These are phyloP conservation scores for Globisporangium okanoganense DNA, from an alignment of 352 stramenopile species.

Conservation along the genomic window DNA sequence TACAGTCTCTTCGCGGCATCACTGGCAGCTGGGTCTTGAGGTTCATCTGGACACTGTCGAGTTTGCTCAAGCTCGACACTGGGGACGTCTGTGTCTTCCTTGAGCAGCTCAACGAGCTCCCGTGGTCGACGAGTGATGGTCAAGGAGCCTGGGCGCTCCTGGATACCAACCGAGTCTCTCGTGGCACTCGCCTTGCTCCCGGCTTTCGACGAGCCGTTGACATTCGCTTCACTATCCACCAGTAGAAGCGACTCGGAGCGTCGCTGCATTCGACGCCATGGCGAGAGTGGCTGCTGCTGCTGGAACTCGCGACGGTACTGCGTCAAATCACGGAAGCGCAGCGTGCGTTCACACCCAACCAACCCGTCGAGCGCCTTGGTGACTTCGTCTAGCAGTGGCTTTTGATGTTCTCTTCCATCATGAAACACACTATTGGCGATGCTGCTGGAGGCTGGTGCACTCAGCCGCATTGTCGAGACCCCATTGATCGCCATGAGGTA, in stretches of 20 bases:
- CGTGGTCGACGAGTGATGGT: conserved; percentile 2
- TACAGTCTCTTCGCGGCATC: neutral
- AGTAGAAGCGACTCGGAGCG: neutral
- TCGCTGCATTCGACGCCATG: conserved; percentile 25
- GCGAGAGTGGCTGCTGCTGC: conserved; percentile 26
- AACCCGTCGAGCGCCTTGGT: conserved; percentile 19
- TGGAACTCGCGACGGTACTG: conserved; percentile 32
- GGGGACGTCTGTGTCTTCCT: conserved; percentile 1
- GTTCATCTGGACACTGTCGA: neutral
- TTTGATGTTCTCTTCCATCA: neutral
- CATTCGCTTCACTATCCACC: neutral
- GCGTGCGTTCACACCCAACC: conserved; percentile 4
- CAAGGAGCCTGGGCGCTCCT: neutral
- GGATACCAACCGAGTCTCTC: neutral
- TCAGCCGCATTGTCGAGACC: conserved; percentile 28
- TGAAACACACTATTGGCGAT: conserved; percentile 3
- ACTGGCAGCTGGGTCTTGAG: neutral
- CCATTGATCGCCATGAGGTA: conserved; percentile 43
- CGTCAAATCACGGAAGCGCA: conserved; percentile 29
- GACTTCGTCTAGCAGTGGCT: conserved; percentile 12
- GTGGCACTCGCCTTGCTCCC: too few species aligned
- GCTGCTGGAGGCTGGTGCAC: neutral
- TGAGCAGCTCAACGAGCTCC: conserved; percentile 8
- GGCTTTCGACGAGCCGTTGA: neutral
- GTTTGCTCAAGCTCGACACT: neutral